Evolutionary conservation across 768 basidiomycete species (phyloP).

Genomic region (Coprinopsis sp.): DNA sequence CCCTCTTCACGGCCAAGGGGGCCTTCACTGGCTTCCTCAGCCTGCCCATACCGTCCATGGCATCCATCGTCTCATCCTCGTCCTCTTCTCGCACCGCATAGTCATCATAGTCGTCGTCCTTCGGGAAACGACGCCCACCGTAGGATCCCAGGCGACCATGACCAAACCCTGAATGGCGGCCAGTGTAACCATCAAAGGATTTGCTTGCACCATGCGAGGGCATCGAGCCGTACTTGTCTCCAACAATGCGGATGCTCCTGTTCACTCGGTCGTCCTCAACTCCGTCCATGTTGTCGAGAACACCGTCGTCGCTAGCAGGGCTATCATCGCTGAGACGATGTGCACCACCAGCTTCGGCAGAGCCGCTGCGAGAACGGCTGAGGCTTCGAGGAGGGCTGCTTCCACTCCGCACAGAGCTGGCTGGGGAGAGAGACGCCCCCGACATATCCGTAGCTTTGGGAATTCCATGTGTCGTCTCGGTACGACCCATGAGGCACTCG

Average conservation of each 20-base stretch:
- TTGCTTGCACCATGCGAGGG: constrained; percentile 13
- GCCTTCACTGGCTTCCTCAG: constrained; percentile 20
- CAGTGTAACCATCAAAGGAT: constrained; percentile 13
- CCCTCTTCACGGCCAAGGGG: constrained; percentile 29
- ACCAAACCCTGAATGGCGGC: constrained; percentile 1
- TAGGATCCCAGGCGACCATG: constrained; percentile 12
- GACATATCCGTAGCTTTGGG: background rate
- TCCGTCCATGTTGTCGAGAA: constrained; percentile 28
- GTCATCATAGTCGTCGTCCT: constrained; percentile 40
- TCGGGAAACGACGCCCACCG: constrained; percentile 26
- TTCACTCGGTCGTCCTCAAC: constrained; percentile 16
- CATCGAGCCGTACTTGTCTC: constrained; percentile 12
- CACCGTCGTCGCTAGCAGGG: constrained; percentile 25
- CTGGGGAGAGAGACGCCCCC: constrained; percentile 7
- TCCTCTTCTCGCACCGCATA: constrained; percentile 44
- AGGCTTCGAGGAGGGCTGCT: constrained; percentile 3
- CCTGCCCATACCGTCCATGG: constrained; percentile 16
- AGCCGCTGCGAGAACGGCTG: constrained; percentile 8
- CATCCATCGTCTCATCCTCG: constrained; percentile 39
- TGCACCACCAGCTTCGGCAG: background rate
- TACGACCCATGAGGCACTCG: constrained; percentile 1
- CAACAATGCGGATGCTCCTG: constrained; percentile 22
- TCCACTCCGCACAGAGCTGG: constrained; percentile 8
- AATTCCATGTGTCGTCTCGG: background rate
- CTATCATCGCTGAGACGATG: constrained; percentile 7